Base-by-base conservation (phyloP, 257 asterid species). In the Nicotiana sylvestris region DNA sequence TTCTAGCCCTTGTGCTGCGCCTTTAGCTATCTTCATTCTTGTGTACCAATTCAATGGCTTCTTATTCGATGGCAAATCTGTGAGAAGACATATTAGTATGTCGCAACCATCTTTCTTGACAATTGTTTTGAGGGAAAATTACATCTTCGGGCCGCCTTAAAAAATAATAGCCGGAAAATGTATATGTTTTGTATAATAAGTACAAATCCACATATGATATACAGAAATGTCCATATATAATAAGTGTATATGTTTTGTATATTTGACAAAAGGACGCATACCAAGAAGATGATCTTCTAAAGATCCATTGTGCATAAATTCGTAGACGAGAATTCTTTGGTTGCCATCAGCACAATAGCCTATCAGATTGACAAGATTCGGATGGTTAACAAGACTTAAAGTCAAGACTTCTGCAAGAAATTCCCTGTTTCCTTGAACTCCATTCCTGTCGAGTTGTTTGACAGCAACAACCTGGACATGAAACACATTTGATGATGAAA, bases 331-430 rank as follows among this genome's bases (percentile, higher is more conserved):
- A 39, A 95, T 92, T 84, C 98, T 90, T 81, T 94, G 99, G 35
- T 85, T 92, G 32, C 99, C 99, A 87, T 95, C 97, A 11, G 97
- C 97, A 69, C 99, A 95, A 68, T 95, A 92, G 13, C 98, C 98
- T 12, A 93, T 89, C 62, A 95, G 86, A 84, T 85, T 90, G 79
- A 95, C 98, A 3, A 95, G 94, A 86, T 92, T 92, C 35, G 92
- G 93, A 79, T 94, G 97, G 78, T 88, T 85, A 82, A 91, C 92
- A 64, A 88, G 88, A 90, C 97, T 95, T 79, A 95, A 72, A 18
- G 92, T 91, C 85, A 92, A 82, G 60, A 95, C 96, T 89, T 91
- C 98, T n/a, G 97, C 92, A 0, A 88, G 89, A 72, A 89, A 89
- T 82, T 89, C 92, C 72, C 85, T 82, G 30, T 85, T 89, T 66